Percentiles rank a stretch among this genome's conserved stretches.
These are phyloP conservation scores for Corylus heterophylla DNA, from an alignment of 306 rosid genomes.

Conservation along the genomic window DNA sequence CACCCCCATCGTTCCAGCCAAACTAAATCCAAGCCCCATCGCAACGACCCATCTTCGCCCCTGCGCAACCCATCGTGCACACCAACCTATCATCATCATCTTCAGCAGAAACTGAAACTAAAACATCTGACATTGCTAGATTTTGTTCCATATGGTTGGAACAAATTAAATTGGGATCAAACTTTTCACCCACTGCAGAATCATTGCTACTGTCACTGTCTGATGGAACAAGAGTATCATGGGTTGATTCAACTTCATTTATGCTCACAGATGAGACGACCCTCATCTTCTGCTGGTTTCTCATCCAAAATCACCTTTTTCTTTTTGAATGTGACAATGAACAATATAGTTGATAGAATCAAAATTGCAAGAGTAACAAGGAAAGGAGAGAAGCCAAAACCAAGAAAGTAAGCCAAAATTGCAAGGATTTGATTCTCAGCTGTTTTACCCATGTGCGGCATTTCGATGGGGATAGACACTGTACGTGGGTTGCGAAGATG, in stretches of 20 bases:
- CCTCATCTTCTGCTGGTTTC: constrained; percentile 19
- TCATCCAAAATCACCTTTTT: constrained; percentile 33
- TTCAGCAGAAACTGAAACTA: constrained; percentile 41
- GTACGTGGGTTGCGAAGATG: too few species aligned
- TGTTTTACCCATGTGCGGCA: constrained; percentile 39
- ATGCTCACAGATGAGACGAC: constrained; percentile 4
- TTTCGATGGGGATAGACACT: too few species aligned
- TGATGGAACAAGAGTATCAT: constrained; percentile 35
- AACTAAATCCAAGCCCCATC: too few species aligned
- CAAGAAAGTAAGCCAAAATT: constrained; percentile 32
- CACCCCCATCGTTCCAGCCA: too few species aligned
- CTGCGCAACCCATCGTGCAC: too few species aligned
- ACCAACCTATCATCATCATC: constrained; percentile 43
- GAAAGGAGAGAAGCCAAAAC: constrained; percentile 36
- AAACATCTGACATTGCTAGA: constrained; percentile 30
- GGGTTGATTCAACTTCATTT: constrained; percentile 32
- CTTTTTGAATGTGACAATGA: constrained; percentile 42
- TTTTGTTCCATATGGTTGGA: constrained; percentile 16
- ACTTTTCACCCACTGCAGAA: constrained; percentile 31
- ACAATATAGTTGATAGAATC: constrained; percentile 37
- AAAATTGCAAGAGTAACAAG: constrained; percentile 41
- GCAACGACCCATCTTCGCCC: too few species aligned
- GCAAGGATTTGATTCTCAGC: constrained; percentile 34
- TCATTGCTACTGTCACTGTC: constrained; percentile 48
- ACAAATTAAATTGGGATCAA: constrained; percentile 29